Evolutionary conservation across 2,329 filamentous ascomycete species (phyloP), one percentile per base, ranked within the genome.

Genomic region (Sclerotinia spermophila): DNA sequence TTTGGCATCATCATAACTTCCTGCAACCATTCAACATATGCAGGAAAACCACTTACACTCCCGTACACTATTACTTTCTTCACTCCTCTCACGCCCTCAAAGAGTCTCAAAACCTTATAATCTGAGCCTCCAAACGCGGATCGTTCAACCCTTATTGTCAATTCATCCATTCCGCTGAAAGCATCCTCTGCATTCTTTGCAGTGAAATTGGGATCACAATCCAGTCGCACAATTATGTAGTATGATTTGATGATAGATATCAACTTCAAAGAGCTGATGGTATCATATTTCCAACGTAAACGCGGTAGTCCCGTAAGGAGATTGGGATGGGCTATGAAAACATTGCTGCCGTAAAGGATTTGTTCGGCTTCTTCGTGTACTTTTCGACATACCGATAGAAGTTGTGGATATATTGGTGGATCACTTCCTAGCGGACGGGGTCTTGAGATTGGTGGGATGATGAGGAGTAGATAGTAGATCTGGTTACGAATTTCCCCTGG

Each of bases 401-500:
- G 76, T 64, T 75, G 56, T 53, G 74, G 73, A 72, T 82, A 76
- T 30, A 85, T 78, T 24, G 71, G 71, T 35, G 73, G 70, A 38
- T 75, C 72, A 38, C 72, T 59, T 17, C 56, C 71, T 24, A 77
- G 68, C 2, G 66, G 67, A 59, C 70, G 68, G 7, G 69, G 71
- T 13, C 60, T 71, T 5, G 75, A 77, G 6, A 75, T 56, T 1
- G 71, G 30, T 38, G 75, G 76, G 10, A 79, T 19, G 30, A 78
- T 56, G n/a, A 79, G 76, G 51, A 79, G 75, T 24, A 74, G 42
- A 24, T 53, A n/a, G 73, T 79, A 86, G 44, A 91, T 86, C 76
- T 90, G 84, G 69, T 89, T 86, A 51, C 85, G 84, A 5, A 91
- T 82, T 75, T 91, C 89, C 3, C 83, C 82, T 35, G 90, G 85